Evolutionary conservation across 2,329 filamentous ascomycete species (phyloP).

Genomic region (Celoporthe dispersa): DNA sequence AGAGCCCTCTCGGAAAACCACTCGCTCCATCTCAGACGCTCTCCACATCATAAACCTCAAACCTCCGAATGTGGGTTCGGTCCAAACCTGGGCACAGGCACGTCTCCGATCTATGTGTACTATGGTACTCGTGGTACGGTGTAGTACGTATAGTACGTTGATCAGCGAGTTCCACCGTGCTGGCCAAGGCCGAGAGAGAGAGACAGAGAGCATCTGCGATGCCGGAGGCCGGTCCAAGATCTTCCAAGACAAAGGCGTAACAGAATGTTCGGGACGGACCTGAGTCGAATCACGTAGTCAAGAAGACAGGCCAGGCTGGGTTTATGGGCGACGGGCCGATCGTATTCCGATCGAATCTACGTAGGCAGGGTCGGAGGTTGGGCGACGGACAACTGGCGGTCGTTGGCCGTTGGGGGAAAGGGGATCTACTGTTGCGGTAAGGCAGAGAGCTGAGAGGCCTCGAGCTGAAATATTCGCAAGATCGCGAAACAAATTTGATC

Average conservation of each 20-base stretch:
- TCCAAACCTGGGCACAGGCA: background rate
- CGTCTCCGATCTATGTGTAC: background rate
- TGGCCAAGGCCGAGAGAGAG: background rate
- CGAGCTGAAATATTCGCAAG: conserved; percentile 20
- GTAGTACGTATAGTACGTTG: background rate
- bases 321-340: conserved; percentile 1
- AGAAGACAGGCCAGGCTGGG: background rate
- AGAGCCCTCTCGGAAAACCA: background rate
- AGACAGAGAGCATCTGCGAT: background rate
- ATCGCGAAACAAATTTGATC: conserved; percentile 12
- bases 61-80: background rate
- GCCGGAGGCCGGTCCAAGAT: background rate
- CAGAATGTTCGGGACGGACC: background rate
- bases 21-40: background rate
- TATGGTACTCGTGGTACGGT: background rate
- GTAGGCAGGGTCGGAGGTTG: background rate
- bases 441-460: background rate
- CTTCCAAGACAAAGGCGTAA: background rate
- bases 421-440: background rate
- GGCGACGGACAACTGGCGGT: background rate
- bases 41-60: background rate
- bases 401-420: background rate
- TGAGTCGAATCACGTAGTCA: background rate
- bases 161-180: background rate
- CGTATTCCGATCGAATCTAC: conserved; percentile 8